These are phyloP conservation scores for Achlya hypogyna DNA, from an alignment of 352 stramenopile genomes.

Conservation along the genomic window DNA sequence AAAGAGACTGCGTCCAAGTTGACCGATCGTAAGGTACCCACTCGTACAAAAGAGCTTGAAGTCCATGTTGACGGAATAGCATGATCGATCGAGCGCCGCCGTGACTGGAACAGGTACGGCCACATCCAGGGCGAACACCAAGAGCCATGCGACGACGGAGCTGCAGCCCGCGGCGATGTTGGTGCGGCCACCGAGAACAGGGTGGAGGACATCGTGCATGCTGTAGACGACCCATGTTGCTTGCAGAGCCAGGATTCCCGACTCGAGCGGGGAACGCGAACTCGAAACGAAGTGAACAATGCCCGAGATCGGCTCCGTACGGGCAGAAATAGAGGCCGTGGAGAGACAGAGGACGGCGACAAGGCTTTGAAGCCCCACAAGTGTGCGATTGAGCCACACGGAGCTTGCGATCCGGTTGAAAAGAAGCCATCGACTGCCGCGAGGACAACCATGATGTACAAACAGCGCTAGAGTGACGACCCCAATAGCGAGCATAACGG, in stretches of 20 bases:
- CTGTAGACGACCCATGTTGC: slow-evolving; percentile 2
- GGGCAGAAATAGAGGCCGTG: background rate
- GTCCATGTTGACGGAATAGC: slow-evolving; percentile 4
- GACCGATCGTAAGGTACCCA: background rate
- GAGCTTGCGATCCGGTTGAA: background rate
- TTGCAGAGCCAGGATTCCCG: background rate
- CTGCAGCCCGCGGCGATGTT: background rate
- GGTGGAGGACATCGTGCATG: background rate
- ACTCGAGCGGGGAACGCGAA: background rate
- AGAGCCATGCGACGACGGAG: background rate
- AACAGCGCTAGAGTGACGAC: background rate
- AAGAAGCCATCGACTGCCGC: background rate
- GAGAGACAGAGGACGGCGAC: background rate
- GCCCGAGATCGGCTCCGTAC: background rate
- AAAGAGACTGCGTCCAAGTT: background rate
- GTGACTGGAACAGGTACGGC: background rate
- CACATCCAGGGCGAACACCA: background rate
- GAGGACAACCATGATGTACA: background rate
- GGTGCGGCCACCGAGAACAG: background rate
- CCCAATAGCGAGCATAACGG: background rate
- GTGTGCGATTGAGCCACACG: background rate
- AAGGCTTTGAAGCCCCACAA: background rate
- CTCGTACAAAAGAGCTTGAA: background rate
- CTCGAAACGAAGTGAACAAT: background rate
- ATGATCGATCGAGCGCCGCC: background rate